Percentiles rank a stretch among this genome's conserved stretches.
phyloP scores from a whole-genome alignment of 2,329 filamentous ascomycete genomes.

The Monilinia fructigena region DNA sequence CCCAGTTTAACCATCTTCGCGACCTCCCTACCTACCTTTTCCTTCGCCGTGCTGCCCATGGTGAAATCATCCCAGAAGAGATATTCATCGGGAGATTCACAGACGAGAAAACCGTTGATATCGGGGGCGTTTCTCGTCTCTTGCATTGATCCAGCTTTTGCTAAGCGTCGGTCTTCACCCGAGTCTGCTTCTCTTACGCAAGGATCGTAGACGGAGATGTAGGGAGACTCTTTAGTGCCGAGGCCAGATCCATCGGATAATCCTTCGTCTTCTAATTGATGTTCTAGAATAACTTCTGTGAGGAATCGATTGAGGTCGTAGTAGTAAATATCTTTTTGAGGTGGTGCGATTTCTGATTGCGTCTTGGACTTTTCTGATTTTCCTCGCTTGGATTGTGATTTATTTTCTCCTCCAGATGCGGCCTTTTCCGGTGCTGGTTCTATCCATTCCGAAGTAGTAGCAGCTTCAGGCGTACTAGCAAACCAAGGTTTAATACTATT shows the following conservation, averaged over 20 bases:
- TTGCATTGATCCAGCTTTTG: not conserved
- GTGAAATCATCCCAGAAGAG: conserved; percentile 55
- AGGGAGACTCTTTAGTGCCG: conserved; percentile 40
- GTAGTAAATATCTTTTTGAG: conserved; percentile 33
- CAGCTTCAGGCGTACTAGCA: conserved; percentile 27
- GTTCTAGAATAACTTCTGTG: conserved; percentile 48
- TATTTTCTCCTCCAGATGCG: not conserved
- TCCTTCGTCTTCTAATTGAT: conserved; percentile 47
- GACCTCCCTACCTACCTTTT: conserved; percentile 39
- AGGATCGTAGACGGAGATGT: conserved; percentile 29
- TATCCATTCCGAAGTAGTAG: not conserved
- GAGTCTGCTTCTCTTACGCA: conserved; percentile 32
- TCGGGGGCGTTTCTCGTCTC: conserved; percentile 16
- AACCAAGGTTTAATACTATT: conserved; percentile 47
- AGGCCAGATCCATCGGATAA: conserved; percentile 47
- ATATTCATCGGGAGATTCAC: conserved; percentile 45
- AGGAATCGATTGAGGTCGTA: conserved; percentile 42
- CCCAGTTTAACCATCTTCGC: conserved; percentile 30
- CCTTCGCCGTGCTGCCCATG: conserved; percentile 43
- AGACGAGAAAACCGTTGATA: conserved; percentile 39
- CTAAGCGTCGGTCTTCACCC: conserved; percentile 22
- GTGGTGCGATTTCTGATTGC: conserved; percentile 25
- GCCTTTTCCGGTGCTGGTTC: not conserved
- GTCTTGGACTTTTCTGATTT: not conserved
- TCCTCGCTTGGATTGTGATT: not conserved